Conservation (phyloP, 2,329 filamentous ascomycete genomes). For the Xylariomycetidae sp. region DNA sequence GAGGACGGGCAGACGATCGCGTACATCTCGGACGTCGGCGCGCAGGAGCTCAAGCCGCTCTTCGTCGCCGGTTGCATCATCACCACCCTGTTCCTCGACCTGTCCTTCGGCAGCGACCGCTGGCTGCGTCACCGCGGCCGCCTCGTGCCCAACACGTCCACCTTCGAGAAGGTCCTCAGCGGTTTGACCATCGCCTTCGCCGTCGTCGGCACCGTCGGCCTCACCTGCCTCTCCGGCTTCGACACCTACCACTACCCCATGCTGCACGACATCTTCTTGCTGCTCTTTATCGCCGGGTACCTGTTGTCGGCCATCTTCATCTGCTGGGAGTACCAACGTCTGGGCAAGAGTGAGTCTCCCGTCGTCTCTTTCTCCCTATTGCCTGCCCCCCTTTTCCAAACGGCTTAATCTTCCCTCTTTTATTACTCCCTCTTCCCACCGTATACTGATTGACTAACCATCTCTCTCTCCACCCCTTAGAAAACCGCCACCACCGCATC, state of each 20-base stretch:
- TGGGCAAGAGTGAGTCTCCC: constrained; percentile 60
- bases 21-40: constrained; percentile 68
- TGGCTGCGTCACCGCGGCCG: constrained; percentile 80
- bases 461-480: constrained; percentile 26
- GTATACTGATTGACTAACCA: neutral
- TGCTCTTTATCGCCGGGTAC: constrained; percentile 82
- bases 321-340: constrained; percentile 83
- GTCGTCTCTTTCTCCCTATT: too few species aligned
- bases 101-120: constrained; percentile 75
- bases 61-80: constrained; percentile 70
- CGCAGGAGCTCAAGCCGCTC: constrained; percentile 62
- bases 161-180: constrained; percentile 58
- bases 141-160: constrained; percentile 66
- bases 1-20: constrained; percentile 53
- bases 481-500: constrained; percentile 70
- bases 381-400: too few species aligned
- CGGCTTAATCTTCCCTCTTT: too few species aligned
- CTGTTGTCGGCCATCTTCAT: constrained; percentile 81
- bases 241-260: constrained; percentile 66
- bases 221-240: constrained; percentile 82
- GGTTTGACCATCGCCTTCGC: constrained; percentile 62
- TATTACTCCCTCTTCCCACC: too few species aligned
- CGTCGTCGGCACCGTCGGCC: constrained; percentile 68
- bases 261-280: constrained; percentile 72
- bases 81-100: constrained; percentile 75